Conservation (phyloP, 805 yeast species). For the Lachancea quebecensis region DNA sequence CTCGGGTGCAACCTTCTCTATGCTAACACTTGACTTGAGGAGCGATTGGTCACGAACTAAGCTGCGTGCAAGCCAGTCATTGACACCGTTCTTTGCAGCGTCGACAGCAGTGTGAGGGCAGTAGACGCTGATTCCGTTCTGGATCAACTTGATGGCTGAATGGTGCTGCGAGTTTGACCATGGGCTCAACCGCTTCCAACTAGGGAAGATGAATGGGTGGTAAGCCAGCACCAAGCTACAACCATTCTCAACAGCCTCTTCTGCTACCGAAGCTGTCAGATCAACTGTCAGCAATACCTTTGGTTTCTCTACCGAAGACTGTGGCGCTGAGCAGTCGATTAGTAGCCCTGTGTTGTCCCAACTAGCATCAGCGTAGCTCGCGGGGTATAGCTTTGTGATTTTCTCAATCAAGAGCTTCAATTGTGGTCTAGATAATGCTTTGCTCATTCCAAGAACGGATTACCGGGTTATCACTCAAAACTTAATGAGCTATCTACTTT, state of each 20-base stretch:
- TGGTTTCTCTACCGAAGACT: conserved; percentile 14
- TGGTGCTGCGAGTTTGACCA: conserved; percentile 68
- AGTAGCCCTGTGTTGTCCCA: conserved; percentile 97
- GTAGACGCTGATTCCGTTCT: conserved; percentile 78
- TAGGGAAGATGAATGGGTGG: conserved; percentile 90
- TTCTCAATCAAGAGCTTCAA: conserved; percentile 42
- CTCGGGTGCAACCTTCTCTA: conserved; percentile 28
- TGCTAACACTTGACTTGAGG: conserved; percentile 16
- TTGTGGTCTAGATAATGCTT: conserved; percentile 21
- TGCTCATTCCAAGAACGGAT: conserved; percentile 13
- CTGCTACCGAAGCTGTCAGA: conserved; percentile 72
- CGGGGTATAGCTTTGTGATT: conserved; percentile 75
- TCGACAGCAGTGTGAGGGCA: conserved; percentile 96
- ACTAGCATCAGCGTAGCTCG: conserved; percentile 68
- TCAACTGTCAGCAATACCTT: conserved; percentile 69
- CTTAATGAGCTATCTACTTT: too few relatives aligned
- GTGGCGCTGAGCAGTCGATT: conserved; percentile 52
- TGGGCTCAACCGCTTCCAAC: conserved; percentile 67
- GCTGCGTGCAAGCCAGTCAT: conserved; percentile 79
- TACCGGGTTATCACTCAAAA: background rate
- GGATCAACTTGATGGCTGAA: conserved; percentile 64
- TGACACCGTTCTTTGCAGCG: conserved; percentile 88
- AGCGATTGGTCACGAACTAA: conserved; percentile 27
- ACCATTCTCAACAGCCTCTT: conserved; percentile 63
- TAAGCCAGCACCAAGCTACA: conserved; percentile 70